phyloP scores from a whole-genome alignment of 805 yeast species.

The Cyberlindnera japonica region DNA sequence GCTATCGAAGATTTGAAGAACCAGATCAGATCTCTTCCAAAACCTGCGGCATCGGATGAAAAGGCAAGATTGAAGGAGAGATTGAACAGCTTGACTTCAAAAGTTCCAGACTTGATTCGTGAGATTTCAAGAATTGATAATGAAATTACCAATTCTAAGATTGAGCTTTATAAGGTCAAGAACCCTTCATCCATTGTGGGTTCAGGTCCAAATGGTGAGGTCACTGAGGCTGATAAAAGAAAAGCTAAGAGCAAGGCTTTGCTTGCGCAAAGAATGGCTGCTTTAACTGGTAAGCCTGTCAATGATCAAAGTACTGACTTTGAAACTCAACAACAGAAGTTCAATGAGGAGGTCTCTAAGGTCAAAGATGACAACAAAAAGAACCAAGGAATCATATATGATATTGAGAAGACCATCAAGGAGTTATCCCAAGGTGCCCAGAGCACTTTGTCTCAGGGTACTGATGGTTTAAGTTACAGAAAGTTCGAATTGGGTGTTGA shows the following conservation, averaged over 20 bases:
- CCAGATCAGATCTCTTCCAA: constrained; percentile 48
- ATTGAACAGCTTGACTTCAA: constrained; percentile 61
- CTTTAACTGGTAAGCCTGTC: constrained; percentile 74
- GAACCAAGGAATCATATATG: constrained; percentile 60
- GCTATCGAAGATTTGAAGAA: constrained; percentile 64
- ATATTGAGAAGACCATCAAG: constrained; percentile 67
- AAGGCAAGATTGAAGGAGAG: constrained; percentile 47
- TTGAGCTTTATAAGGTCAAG: constrained; percentile 59
- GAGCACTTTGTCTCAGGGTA: constrained; percentile 27
- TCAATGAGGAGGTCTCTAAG: constrained; percentile 47
- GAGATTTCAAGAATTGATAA: constrained; percentile 62
- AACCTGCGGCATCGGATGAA: constrained; percentile 31
- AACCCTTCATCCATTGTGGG: constrained; percentile 75
- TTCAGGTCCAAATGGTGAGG: constrained; percentile 81
- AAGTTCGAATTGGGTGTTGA: constrained; percentile 85
- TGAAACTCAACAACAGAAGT: constrained; percentile 33
- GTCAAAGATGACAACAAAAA: constrained; percentile 52
- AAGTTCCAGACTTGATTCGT: constrained; percentile 66
- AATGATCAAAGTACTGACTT: constrained; percentile 37
- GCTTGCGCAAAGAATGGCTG: constrained; percentile 85
- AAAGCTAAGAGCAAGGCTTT: constrained; percentile 77
- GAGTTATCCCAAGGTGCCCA: constrained; percentile 47
- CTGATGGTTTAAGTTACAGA: constrained; percentile 48
- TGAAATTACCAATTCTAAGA: constrained; percentile 61
- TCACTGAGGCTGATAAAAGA: constrained; percentile 78